phyloP scores from a whole-genome alignment of 83 land plant genomes.

The Picea abies region DNA sequence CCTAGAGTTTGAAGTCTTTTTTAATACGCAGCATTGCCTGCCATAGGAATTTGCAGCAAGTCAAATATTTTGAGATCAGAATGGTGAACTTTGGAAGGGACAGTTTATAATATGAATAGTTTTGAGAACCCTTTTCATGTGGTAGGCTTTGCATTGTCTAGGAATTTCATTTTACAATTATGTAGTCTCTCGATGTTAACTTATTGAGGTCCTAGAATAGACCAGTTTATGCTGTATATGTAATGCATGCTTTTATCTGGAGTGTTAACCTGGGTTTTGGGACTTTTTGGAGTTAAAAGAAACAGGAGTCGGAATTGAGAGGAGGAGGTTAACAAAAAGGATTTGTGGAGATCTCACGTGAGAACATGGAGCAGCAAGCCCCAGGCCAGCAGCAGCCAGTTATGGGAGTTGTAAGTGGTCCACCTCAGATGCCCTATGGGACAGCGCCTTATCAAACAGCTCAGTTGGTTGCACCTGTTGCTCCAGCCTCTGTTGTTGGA shows the following conservation, averaged over 20 bases:
- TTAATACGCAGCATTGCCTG: not conserved
- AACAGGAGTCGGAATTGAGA: not conserved
- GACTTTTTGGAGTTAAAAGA: not conserved
- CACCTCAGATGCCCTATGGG: constrained; percentile 31
- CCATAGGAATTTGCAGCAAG: not conserved
- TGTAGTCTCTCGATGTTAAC: not conserved
- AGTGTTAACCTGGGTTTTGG: not conserved
- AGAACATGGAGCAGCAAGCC: constrained; percentile 47
- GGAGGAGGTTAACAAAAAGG: not conserved
- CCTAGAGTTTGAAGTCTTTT: not conserved
- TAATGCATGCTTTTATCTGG: not conserved
- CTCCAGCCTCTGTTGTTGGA: constrained; percentile 25
- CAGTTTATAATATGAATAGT: not conserved
- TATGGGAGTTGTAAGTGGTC: constrained; percentile 38
- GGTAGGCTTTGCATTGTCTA: not conserved
- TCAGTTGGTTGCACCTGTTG: constrained; percentile 31
- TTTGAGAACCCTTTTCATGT: not conserved
- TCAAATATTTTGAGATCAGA: not conserved
- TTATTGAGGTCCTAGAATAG: not conserved
- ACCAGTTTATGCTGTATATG: not conserved
- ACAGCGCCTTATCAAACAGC: constrained; percentile 36
- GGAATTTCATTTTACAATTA: not conserved
- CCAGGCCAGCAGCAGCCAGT: constrained; percentile 42
- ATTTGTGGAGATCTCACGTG: not conserved
- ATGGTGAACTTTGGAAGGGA: not conserved